Evolutionary conservation across 2,329 filamentous ascomycete species (phyloP).

Genomic region (Pleoardoris graminearum): DNA sequence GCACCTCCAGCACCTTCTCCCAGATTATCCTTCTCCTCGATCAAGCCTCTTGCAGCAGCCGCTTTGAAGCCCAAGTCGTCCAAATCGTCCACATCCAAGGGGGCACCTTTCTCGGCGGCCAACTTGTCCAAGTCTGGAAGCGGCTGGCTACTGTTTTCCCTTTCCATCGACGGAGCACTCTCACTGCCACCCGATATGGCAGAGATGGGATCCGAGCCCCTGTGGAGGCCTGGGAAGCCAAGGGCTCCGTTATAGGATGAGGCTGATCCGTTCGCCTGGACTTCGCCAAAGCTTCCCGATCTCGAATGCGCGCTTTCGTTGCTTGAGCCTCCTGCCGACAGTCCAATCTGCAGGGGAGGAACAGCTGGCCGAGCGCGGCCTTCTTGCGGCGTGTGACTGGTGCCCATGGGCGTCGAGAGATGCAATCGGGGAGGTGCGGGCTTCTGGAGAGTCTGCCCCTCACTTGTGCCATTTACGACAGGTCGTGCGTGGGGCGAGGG

Average conservation of each 20-base stretch:
- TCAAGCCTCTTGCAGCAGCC: conserved; percentile 84
- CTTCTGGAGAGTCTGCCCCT: conserved; percentile 47
- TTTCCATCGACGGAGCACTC: conserved; percentile 71
- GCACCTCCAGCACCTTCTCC: conserved; percentile 96
- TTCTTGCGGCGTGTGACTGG: conserved; percentile 72
- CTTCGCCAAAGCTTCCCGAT: conserved; percentile 83
- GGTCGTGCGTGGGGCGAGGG: conserved; percentile 82
- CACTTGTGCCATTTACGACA: conserved; percentile 64
- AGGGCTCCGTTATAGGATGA: conserved; percentile 77
- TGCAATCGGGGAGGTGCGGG: conserved; percentile 78
- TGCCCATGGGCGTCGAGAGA: conserved; percentile 86
- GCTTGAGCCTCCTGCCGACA: conserved; percentile 74
- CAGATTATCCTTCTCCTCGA: conserved; percentile 83
- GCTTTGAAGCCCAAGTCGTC: conserved; percentile 96
- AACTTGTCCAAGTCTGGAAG: conserved; percentile 79
- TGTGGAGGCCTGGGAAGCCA: conserved; percentile 75
- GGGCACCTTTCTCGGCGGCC: conserved; percentile 78
- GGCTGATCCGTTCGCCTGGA: conserved; percentile 79
- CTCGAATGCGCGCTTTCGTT: conserved; percentile 81
- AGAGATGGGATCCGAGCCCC: conserved; percentile 77
- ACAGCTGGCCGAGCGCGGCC: conserved; percentile 58
- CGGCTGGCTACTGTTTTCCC: conserved; percentile 78
- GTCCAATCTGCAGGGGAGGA: conserved; percentile 57
- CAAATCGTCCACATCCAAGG: conserved; percentile 87
- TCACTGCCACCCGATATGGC: conserved; percentile 78